Conservation (phyloP, 164 flowering plant genomes). For the Hamamelis virginiana region DNA sequence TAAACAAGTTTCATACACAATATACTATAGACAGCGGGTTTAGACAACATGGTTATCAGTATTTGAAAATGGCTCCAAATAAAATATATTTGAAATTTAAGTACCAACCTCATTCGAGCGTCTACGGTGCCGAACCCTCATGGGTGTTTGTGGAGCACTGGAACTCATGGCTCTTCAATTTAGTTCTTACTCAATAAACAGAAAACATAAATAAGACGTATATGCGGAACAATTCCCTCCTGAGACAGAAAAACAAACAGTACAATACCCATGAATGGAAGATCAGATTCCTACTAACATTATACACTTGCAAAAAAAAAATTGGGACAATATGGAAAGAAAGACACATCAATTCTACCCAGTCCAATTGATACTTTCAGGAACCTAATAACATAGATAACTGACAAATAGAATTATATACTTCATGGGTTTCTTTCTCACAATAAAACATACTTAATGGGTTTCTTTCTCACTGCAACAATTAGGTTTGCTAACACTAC, state of each 20-base stretch:
- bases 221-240: constrained; percentile 1
- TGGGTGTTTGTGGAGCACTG: constrained; percentile 37
- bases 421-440: too few species aligned
- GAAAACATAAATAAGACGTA: background rate
- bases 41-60: background rate
- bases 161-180: constrained; percentile 33
- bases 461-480: too few species aligned
- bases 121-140: constrained; percentile 62
- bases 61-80: background rate
- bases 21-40: background rate
- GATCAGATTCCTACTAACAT: background rate
- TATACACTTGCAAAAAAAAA: background rate
- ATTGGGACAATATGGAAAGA: background rate
- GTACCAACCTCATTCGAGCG: constrained; percentile 69
- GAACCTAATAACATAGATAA: background rate
- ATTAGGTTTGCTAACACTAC: too few species aligned
- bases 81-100: constrained; percentile 1
- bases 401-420: too few species aligned
- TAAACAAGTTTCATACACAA: background rate
- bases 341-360: background rate
- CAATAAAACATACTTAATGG: too few species aligned
- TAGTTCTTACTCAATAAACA: background rate
- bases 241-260: background rate
- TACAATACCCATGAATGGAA: background rate
- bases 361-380: background rate